Evolutionary conservation across 2,329 filamentous ascomycete genomes (phyloP).

Genomic region (Hypocrella siamensis): DNA sequence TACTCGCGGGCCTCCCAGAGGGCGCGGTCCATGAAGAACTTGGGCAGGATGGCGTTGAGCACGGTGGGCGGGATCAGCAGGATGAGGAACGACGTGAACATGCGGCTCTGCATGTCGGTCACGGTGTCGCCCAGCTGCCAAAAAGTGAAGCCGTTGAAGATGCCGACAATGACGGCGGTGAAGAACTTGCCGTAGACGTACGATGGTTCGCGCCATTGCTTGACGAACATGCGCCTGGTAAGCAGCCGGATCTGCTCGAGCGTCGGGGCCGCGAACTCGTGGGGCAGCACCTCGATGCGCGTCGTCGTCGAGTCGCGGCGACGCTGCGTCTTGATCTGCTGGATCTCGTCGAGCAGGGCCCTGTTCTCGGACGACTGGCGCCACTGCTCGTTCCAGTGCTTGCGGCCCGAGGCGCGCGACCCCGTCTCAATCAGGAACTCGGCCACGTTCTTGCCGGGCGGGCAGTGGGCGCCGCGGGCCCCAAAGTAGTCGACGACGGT

Average conservation of each 20-base stretch:
- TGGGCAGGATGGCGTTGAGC: slow-evolving; percentile 60
- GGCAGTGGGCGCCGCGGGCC: slow-evolving; percentile 48
- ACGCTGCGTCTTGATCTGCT: slow-evolving; percentile 31
- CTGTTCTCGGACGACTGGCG: slow-evolving; percentile 44
- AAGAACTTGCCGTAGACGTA: slow-evolving; percentile 70
- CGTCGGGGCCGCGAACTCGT: slow-evolving; percentile 51
- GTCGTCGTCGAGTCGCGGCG: slow-evolving; percentile 2
- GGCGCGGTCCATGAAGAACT: slow-evolving; percentile 58
- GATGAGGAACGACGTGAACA: slow-evolving; percentile 57
- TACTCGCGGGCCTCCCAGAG: slow-evolving; percentile 62
- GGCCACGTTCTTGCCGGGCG: slow-evolving; percentile 34
- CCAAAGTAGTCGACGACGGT: slow-evolving; percentile 35
- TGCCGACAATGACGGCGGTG: slow-evolving; percentile 51
- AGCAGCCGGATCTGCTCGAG: slow-evolving; percentile 47
- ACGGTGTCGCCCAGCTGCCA: slow-evolving; percentile 50
- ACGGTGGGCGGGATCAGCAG: slow-evolving; percentile 53
- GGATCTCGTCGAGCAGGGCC: slow-evolving; percentile 46
- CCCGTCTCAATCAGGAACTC: slow-evolving; percentile 31
- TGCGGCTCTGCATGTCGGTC: slow-evolving; percentile 58
- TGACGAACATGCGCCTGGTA: slow-evolving; percentile 52
- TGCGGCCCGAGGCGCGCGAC: slow-evolving; percentile 17
- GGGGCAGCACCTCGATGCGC: slow-evolving; percentile 8
- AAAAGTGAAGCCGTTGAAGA: slow-evolving; percentile 72
- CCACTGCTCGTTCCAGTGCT: slow-evolving; percentile 65
- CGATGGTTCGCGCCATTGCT: slow-evolving; percentile 62